Conservation (phyloP, 306 rosid species). For the Rubus parviflorus region DNA sequence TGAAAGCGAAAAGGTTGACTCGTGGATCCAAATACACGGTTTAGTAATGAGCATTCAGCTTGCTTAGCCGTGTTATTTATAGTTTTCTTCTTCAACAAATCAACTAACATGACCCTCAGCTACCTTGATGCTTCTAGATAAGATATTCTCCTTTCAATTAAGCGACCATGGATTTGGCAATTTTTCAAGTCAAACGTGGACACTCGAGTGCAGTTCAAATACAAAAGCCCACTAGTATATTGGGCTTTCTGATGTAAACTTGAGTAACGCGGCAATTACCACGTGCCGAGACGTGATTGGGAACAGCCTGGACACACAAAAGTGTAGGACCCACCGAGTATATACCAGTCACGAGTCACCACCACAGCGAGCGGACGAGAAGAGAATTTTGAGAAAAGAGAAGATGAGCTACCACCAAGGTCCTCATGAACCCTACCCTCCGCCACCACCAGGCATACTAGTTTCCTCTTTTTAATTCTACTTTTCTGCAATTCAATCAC, state of each 20-base stretch:
- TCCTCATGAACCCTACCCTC: constrained; percentile 45
- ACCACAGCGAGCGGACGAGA: too few species aligned
- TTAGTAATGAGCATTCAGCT: neutral
- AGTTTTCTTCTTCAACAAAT: neutral
- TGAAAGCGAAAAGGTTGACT: constrained; percentile 24
- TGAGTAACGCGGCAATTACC: neutral
- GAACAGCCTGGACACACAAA: constrained; percentile 4
- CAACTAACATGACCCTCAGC: neutral
- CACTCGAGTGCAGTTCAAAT: too few species aligned
- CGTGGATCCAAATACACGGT: constrained; percentile 8
- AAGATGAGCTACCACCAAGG: constrained; percentile 56
- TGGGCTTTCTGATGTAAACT: neutral
- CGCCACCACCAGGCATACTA: constrained; percentile 35
- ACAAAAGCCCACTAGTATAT: neutral
- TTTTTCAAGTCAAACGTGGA: neutral
- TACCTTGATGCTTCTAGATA: constrained; percentile 3
- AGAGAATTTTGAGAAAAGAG: too few species aligned
- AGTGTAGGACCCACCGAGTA: neutral
- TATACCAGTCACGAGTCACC: too few species aligned
- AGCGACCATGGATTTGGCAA: neutral
- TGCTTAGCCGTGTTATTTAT: constrained; percentile 39
- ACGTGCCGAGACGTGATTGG: neutral
- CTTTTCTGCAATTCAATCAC: too few species aligned
- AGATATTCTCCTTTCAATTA: neutral
- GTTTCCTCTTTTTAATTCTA: too few species aligned